These are phyloP conservation scores for Eragrostis curvula DNA, from an alignment of 176 grass and related monocot species.

Conservation along the genomic window DNA sequence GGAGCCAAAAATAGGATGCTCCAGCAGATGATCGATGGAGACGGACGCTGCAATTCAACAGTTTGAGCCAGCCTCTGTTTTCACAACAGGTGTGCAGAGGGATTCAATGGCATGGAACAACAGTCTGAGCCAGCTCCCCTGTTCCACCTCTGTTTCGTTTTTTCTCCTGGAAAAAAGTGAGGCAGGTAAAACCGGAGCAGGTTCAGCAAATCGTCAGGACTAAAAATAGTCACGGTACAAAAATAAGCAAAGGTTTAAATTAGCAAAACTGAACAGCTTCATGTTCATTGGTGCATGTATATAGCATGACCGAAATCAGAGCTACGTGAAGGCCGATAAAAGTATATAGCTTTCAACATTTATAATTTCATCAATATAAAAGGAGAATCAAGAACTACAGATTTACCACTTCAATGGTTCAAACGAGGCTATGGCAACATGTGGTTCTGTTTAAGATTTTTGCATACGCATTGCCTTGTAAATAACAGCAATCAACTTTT, in stretches of 20 bases:
- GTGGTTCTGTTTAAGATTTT: not conserved
- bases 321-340: not conserved
- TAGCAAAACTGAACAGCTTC: conserved; percentile 2
- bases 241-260: conserved; percentile 40
- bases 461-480: too few species aligned
- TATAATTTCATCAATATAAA: conserved; percentile 4
- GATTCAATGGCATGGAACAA: not conserved
- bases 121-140: not conserved
- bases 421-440: not conserved
- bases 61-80: not conserved
- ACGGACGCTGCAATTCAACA: conserved; percentile 16
- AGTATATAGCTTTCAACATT: not conserved
- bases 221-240: conserved; percentile 37
- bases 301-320: conserved; percentile 30
- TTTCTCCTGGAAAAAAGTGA: not conserved
- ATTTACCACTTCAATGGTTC: not conserved
- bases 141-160: not conserved
- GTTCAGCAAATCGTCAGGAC: not conserved
- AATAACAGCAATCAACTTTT: not conserved
- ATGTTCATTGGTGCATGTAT: conserved; percentile 7
- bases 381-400: not conserved
- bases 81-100: not conserved
- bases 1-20: conserved; percentile 46
- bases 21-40: conserved; percentile 24
- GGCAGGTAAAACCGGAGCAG: not conserved